phyloP scores from a whole-genome alignment of 306 rosid species.

The Rosa lucieae region DNA sequence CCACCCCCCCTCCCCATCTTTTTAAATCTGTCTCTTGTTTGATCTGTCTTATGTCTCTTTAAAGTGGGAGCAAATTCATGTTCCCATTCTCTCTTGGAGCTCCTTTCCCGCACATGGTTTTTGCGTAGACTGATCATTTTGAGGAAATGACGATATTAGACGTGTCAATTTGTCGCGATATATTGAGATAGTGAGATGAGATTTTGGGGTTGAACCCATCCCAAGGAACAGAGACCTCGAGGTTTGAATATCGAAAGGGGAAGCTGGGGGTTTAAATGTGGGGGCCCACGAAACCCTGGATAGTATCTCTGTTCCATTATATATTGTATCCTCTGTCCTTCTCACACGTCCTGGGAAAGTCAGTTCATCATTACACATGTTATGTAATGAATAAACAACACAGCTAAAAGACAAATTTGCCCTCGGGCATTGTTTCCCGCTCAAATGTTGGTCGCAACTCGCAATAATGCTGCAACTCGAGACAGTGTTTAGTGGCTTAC shows the following conservation, averaged over 20 bases:
- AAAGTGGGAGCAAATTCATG: neutral
- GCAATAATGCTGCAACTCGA: no score
- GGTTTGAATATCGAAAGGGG: neutral
- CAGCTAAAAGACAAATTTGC: neutral
- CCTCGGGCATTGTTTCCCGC: neutral
- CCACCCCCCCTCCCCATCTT: conserved; percentile 20
- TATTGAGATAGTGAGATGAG: neutral
- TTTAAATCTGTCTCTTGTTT: neutral
- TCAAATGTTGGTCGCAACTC: neutral
- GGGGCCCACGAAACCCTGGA: neutral
- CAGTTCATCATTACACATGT: neutral
- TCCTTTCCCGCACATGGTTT: neutral
- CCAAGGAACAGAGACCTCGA: neutral
- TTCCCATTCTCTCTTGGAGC: neutral
- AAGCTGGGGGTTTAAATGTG: neutral
- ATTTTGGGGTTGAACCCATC: neutral
- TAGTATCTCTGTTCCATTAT: neutral
- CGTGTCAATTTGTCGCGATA: neutral
- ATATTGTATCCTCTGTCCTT: neutral
- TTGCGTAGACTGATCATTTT: no score
- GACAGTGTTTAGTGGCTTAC: no score
- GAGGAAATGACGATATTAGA: neutral
- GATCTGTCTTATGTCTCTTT: neutral
- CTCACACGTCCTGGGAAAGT: neutral
- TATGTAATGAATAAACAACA: neutral